These are phyloP conservation scores for Lyophyllum atratum DNA, from an alignment of 768 basidiomycete genomes.

Conservation along the genomic window DNA sequence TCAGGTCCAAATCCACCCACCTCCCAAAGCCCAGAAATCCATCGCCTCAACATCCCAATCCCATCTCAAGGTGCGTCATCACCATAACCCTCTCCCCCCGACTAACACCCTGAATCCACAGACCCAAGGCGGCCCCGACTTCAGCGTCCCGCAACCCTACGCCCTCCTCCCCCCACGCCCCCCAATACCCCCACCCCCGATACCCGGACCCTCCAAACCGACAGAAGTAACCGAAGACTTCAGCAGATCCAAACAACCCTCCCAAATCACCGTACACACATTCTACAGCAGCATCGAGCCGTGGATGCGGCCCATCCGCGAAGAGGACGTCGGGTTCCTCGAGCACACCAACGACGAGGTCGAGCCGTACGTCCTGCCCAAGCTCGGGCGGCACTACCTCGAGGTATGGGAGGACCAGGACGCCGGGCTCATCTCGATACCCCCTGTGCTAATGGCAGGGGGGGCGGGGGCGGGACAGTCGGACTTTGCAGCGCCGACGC, in stretches of 20 bases:
- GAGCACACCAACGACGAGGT: slow-evolving; percentile 90
- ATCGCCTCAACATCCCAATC: slow-evolving; percentile 39
- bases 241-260: slow-evolving; percentile 76
- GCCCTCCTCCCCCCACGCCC: slow-evolving; percentile 63
- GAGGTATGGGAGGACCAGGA: slow-evolving; percentile 97
- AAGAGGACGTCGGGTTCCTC: slow-evolving; percentile 95
- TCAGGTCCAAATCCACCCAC: slow-evolving; percentile 37
- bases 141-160: slow-evolving; percentile 50
- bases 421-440: slow-evolving; percentile 41
- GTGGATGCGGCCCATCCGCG: slow-evolving; percentile 85
- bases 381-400: slow-evolving; percentile 83
- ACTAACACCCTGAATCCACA: slow-evolving; percentile 17
- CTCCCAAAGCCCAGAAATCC: slow-evolving; percentile 60
- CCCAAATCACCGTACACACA: slow-evolving; percentile 69
- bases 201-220: slow-evolving; percentile 82
- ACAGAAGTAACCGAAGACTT: slow-evolving; percentile 88
- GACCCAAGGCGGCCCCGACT: slow-evolving; percentile 55
- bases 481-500: slow-evolving; percentile 50
- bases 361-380: slow-evolving; percentile 84
- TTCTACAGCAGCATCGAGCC: slow-evolving; percentile 91
- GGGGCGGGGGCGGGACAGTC: slow-evolving; percentile 32
- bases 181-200: slow-evolving; percentile 60
- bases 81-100: not conserved
- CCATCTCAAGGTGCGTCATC: slow-evolving; percentile 51
- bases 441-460: slow-evolving; percentile 25